Evolutionary conservation across 106 monocot species (phyloP), one percentile per base, ranked within the genome.

Genomic region (Iris macrosiphon): DNA sequence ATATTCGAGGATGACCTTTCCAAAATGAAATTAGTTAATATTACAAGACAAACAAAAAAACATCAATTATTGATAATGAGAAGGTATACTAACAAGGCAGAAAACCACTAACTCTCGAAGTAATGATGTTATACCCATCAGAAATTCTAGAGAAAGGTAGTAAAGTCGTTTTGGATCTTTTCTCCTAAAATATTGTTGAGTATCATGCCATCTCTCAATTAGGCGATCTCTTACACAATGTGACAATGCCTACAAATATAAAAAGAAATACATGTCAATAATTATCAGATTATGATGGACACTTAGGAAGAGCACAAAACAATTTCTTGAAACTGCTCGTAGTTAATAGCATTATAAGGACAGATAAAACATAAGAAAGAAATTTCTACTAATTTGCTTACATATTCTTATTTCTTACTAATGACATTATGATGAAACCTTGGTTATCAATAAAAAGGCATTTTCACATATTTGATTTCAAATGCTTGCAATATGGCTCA

Each of bases 201-300:
- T 72, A 35, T 72, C 72, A 72, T 72, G 72, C 72, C 72, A 72
- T 27, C 72, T 44, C 43, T 72, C 72, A 65, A 72, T 63, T 30
- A 72, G 56, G 30, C 59, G 65, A 48, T 72, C 72, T 52, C 72
- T 63, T 35, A 72, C 64, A 49, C 72, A 59, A 37, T 72, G 72
- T 24, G 72, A 39, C 63, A 72, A 45, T 21, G 33, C 72, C 72
- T 72, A 49, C 40, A 58, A 19, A 38, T 56, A 49, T 51, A 18
- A 19, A n/a, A 40, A 39, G 7, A 40, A 38, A 6, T 30, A 15
- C 0, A 32, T 33, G 33, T 31, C 30, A 32, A 18, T 31, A 53
- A 4, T 24, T 19, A 18, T 28, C 7, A 7, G 4, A 14, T 9
- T 18, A 4, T 1, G 24, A 31, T 20, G 52, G 30, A 3, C n/a